phyloP scores from a whole-genome alignment of 129 eudicot species.

The Apium graveolens region DNA sequence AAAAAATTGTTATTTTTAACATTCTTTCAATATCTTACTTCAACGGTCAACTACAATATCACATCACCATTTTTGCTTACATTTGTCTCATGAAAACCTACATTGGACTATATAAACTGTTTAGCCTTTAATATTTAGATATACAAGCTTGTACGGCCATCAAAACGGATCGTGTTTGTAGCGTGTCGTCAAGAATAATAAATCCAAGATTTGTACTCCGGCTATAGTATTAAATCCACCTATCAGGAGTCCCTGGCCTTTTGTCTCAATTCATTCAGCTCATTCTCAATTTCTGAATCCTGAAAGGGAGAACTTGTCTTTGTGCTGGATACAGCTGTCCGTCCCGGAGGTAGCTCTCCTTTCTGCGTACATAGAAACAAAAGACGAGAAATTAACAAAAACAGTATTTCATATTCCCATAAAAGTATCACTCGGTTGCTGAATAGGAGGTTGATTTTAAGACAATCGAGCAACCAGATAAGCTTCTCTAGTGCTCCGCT shows the following conservation, averaged over 20 bases:
- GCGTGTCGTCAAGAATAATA: background rate
- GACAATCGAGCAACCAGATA: background rate
- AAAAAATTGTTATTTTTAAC: too few relatives aligned
- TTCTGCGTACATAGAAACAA: constrained; percentile 8
- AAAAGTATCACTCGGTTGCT: background rate
- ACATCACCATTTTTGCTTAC: background rate
- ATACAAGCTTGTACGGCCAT: background rate
- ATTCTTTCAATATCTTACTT: too few relatives aligned
- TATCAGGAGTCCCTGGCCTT: constrained; percentile 19
- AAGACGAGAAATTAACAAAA: background rate
- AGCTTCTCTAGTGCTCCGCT: background rate
- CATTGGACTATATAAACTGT: background rate
- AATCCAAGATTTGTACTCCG: background rate
- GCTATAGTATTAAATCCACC: background rate
- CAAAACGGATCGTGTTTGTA: background rate
- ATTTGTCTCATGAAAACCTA: background rate
- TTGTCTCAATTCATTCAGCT: constrained; percentile 22
- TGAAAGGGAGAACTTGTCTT: constrained; percentile 13
- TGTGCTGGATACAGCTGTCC: constrained; percentile 13
- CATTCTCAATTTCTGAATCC: constrained; percentile 24
- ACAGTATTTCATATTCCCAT: background rate
- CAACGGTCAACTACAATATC: background rate
- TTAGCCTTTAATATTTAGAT: background rate
- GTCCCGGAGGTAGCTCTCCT: constrained; percentile 27
- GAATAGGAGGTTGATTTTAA: background rate